A percentile compares a stretch with the other conserved stretches of the same genome.
These are phyloP conservation scores for Sherardia arvensis DNA, from an alignment of 257 asterid genomes.

Conservation along the genomic window DNA sequence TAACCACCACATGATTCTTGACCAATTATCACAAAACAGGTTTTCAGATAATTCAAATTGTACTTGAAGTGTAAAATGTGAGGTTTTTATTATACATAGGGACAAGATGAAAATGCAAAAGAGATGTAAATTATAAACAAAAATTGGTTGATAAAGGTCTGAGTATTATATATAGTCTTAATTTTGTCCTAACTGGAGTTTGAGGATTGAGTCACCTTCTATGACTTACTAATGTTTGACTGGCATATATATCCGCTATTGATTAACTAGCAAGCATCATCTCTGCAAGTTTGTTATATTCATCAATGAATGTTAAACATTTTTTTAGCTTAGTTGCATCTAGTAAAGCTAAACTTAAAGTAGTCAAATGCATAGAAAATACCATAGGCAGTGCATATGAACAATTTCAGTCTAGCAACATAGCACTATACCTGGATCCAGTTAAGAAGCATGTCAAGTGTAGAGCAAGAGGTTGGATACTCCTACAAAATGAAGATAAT, in stretches of 20 bases:
- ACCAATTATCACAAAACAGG: background rate
- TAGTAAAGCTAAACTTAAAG: background rate
- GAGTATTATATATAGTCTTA: background rate
- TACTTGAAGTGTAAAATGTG: background rate
- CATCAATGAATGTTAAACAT: background rate
- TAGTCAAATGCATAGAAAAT: background rate
- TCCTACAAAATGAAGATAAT: constrained; percentile 31
- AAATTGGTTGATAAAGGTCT: background rate
- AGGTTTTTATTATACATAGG: background rate
- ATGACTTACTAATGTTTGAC: background rate
- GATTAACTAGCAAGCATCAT: background rate
- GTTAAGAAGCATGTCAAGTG: constrained; percentile 64
- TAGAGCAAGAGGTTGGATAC: constrained; percentile 36
- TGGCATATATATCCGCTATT: background rate
- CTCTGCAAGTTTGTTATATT: background rate
- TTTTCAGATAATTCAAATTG: background rate
- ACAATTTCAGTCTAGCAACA: background rate
- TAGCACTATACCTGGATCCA: constrained; percentile 75
- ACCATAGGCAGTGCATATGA: background rate
- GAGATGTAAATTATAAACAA: background rate
- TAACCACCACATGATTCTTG: background rate
- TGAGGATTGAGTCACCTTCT: background rate
- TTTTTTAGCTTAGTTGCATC: background rate
- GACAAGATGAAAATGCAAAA: background rate
- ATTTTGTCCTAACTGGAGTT: background rate